phyloP scores from a whole-genome alignment of 1,284 basidiomycete genomes.

The Apiotrichum akiyoshidainum region DNA sequence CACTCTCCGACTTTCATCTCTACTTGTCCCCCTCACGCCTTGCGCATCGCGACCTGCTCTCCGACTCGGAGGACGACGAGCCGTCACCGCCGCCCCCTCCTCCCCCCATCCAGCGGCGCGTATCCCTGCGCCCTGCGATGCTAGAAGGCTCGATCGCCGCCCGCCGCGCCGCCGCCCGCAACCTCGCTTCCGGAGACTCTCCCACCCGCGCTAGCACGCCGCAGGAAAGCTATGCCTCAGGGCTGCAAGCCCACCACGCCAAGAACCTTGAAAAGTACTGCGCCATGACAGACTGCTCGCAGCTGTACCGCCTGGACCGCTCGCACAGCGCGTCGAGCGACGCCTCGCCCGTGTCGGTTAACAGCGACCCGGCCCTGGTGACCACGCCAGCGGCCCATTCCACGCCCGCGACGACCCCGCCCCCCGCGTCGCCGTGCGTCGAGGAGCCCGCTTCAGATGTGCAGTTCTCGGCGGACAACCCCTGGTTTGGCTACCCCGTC shows the following conservation, averaged over 20 bases:
- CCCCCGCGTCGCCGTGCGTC: neutral
- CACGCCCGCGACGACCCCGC: neutral
- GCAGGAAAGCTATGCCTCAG: slow-evolving; percentile 35
- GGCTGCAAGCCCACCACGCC: slow-evolving; percentile 43
- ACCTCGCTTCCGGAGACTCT: neutral
- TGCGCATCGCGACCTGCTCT: slow-evolving; percentile 41
- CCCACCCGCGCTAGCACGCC: slow-evolving; percentile 8
- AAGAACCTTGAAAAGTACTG: slow-evolving; percentile 30
- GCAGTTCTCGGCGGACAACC: slow-evolving; percentile 33
- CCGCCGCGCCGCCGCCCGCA: slow-evolving; percentile 15
- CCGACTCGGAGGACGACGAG: slow-evolving; percentile 37
- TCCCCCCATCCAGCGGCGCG: slow-evolving; percentile 4
- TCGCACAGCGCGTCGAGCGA: neutral
- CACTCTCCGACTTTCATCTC: slow-evolving; percentile 47
- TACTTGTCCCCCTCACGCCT: slow-evolving; percentile 49
- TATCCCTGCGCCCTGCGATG: slow-evolving; percentile 29
- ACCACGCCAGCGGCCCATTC: neutral
- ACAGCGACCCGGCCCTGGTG: neutral
- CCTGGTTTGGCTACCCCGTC: slow-evolving; percentile 51
- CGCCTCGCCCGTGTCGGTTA: neutral
- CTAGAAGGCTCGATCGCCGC: slow-evolving; percentile 23
- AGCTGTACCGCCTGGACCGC: slow-evolving; percentile 1
- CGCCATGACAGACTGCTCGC: slow-evolving; percentile 5
- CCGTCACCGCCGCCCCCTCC: neutral
- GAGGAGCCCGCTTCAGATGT: slow-evolving; percentile 6